These are phyloP conservation scores for Lipomyces starkeyi DNA, from an alignment of 805 yeast genomes.

Conservation along the genomic window DNA sequence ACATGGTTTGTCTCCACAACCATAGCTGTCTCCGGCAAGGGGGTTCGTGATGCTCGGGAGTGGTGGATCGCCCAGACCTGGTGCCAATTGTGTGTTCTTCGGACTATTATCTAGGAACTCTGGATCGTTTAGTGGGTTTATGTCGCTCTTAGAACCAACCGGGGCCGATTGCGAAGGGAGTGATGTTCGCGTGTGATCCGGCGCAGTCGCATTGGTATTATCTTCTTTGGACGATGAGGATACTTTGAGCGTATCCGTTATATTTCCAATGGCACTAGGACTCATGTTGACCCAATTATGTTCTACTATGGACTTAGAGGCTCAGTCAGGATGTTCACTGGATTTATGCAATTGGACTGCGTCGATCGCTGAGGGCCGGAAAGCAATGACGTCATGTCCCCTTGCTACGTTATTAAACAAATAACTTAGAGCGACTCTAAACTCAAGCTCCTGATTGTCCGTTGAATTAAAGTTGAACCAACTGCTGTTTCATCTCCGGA, in stretches of 20 bases:
- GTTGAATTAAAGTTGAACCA: slow-evolving; percentile 50
- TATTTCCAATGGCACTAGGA: background rate
- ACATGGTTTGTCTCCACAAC: background rate
- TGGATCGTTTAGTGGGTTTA: background rate
- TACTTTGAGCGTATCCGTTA: background rate
- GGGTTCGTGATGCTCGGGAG: background rate
- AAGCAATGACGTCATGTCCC: background rate
- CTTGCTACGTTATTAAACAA: too few species aligned
- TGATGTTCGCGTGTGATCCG: background rate
- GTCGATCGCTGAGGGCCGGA: background rate
- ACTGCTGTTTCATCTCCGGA: slow-evolving; percentile 48
- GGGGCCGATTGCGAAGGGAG: background rate
- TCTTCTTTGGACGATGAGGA: background rate
- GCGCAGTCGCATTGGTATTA: background rate
- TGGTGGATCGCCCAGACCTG: background rate
- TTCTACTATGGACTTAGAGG: background rate
- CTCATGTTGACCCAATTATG: background rate
- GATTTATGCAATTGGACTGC: background rate
- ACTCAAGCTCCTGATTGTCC: too few species aligned
- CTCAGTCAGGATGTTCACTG: background rate
- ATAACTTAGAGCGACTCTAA: too few species aligned
- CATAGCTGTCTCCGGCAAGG: background rate
- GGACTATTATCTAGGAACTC: background rate
- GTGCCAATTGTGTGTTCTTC: background rate
- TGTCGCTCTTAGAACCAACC: background rate